Percentiles rank a stretch among this genome's conserved stretches.
Conservation (phyloP, 306 rosid genomes). For the Cicer judaicum region DNA sequence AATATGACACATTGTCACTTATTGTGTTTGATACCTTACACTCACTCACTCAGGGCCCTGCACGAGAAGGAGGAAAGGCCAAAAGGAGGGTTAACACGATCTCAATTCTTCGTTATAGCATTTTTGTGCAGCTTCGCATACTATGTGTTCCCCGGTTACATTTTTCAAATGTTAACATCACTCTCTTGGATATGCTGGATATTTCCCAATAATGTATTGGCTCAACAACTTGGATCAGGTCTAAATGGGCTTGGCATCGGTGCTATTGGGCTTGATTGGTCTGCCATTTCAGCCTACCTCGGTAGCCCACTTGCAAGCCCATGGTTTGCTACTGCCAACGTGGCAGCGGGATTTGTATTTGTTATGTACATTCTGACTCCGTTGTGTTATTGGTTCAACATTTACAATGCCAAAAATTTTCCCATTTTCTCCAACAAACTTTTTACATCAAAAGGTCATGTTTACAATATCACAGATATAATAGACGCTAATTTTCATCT, state of each 20-base stretch:
- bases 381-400: constrained; percentile 68
- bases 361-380: constrained; percentile 83
- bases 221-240: constrained; percentile 92
- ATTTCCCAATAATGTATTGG: constrained; percentile 65
- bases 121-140: constrained; percentile 88
- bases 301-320: constrained; percentile 98
- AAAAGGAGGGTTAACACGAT: constrained; percentile 70
- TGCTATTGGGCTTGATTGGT: constrained; percentile 83
- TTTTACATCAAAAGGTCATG: constrained; percentile 58
- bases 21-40: neutral
- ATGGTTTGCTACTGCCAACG: constrained; percentile 96
- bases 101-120: constrained; percentile 78
- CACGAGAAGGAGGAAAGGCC: constrained; percentile 75
- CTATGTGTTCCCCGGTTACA: constrained; percentile 82
- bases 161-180: constrained; percentile 79
- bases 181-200: constrained; percentile 93
- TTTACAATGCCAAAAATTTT: constrained; percentile 70
- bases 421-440: constrained; percentile 69
- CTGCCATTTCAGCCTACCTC: constrained; percentile 79
- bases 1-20: neutral
- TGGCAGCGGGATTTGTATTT: constrained; percentile 70
- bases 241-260: constrained; percentile 77
- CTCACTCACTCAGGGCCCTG: constrained; percentile 61
- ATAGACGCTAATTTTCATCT: constrained; percentile 76
- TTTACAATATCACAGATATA: constrained; percentile 68